Base-by-base conservation (phyloP, 2,329 filamentous ascomycete species). In the Seiridium unicorne region DNA sequence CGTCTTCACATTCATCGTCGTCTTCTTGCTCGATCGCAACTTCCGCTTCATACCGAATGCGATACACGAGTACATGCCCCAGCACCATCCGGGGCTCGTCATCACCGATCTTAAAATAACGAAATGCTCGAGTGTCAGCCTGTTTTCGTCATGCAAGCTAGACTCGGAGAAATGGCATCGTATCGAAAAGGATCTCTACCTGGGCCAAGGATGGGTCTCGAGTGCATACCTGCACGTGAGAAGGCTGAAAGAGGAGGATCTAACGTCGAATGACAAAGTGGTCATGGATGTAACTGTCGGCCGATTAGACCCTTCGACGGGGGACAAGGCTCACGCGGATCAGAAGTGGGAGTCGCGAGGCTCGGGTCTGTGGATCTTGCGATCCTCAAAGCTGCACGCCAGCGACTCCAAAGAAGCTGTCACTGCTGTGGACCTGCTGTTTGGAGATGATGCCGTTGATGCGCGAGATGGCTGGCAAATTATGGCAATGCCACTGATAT, bases 391-490 rank as follows among this genome's bases (percentile, higher is more conserved):
- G 71, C 84, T 85, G 64, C 86, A 91, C 68, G 88, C 89, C 51
- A 90, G 88, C 71, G 92, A 96, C 70, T 90, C 88, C 3, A 86
- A 87, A 61, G 82, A 84, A 44, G 89, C 88, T 13, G 83, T 97
- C 55, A 96, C 92, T 0, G 89, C 88, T 3, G 81, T 97, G 5
- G 93, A 97, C 71, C 86, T 97, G 4, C 81, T 97, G 5, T 97
- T 96, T 69, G 93, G 93, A 26, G 87, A 93, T 26, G 93, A 97
- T 72, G 94, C 93, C 8, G 91, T 93, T 38, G 95, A 99, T 72
- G 93, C 92, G 4, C 87, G 95, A 60, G 85, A 88, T 2, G 91
- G 91, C 36, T 99, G 96, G 95, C 81, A 87, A 60, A 83, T 97
- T 48, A 87, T 87, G 55, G 89, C 91, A 61, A 90, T 86, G 6